Percentiles rank a stretch among this genome's conserved stretches.
Evolutionary conservation across 1,284 basidiomycete species (phyloP).

Genomic region (Prillingera fragicola): DNA sequence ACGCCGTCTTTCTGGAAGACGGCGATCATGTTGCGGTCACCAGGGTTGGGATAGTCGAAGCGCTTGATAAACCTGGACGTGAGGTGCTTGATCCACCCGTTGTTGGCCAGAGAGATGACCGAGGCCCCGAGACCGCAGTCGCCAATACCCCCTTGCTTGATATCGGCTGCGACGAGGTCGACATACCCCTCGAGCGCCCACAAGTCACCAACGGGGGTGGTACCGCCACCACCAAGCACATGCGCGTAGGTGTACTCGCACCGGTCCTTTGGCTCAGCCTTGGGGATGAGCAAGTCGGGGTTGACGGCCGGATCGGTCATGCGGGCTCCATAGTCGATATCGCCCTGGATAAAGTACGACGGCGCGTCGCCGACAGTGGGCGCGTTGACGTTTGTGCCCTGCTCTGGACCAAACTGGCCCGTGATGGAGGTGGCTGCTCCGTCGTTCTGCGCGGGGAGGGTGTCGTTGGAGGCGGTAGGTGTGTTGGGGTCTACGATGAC

Average conservation of each 20-base stretch:
- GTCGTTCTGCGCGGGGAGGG: conserved; percentile 2
- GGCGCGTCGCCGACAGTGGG: neutral
- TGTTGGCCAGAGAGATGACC: conserved; percentile 11
- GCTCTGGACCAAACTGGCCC: conserved; percentile 1
- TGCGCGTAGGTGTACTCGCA: conserved; percentile 17
- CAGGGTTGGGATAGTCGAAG: neutral
- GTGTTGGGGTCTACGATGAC: too few relatives aligned
- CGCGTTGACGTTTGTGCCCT: conserved; percentile 13
- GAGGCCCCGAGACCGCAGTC: conserved; percentile 22
- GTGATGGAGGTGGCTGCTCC: neutral
- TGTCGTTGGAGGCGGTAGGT: conserved; percentile 7
- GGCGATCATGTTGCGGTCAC: conserved; percentile 3
- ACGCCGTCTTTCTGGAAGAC: conserved; percentile 14
- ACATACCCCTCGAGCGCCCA: conserved; percentile 24
- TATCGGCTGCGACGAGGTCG: conserved; percentile 18
- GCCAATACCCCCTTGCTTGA: conserved; percentile 20
- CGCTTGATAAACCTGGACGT: conserved; percentile 6
- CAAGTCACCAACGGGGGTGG: conserved; percentile 10
- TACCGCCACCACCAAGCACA: conserved; percentile 18
- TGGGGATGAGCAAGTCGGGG: conserved; percentile 1
- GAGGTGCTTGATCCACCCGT: conserved; percentile 15
- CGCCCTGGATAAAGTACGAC: too few relatives aligned
- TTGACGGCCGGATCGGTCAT: neutral
- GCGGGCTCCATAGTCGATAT: neutral
- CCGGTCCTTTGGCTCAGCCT: neutral